Conservation (phyloP, 345 rosid species). For the Heritiera littoralis region DNA sequence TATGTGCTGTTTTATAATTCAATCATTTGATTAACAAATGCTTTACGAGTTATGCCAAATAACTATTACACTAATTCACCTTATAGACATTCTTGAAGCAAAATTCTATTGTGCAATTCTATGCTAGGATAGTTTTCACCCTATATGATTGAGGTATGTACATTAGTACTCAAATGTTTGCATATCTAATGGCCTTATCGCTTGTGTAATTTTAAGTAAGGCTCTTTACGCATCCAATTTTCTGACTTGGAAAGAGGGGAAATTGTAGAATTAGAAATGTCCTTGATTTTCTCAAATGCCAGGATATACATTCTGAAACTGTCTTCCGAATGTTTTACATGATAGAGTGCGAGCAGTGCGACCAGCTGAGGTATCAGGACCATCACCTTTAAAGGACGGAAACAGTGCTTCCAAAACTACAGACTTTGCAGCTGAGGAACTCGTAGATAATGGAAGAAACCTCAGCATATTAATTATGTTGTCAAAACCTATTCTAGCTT, state of each 20-base stretch:
- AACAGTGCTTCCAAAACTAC: slow-evolving; percentile 8
- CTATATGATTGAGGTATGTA: neutral
- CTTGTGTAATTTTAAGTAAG: neutral
- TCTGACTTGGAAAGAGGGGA: neutral
- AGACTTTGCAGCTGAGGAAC: slow-evolving; percentile 24
- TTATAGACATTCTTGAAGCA: neutral
- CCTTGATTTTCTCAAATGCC: neutral
- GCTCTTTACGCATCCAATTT: neutral
- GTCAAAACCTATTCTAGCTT: slow-evolving; percentile 75
- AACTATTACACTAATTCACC: neutral
- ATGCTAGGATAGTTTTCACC: neutral
- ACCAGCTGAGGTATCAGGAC: slow-evolving; percentile 55
- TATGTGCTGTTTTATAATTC: too few species aligned
- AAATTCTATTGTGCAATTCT: neutral
- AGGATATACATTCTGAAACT: neutral
- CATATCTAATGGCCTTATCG: neutral
- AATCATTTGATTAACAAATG: too few species aligned
- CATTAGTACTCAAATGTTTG: neutral
- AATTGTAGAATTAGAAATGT: too few species aligned
- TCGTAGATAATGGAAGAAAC: slow-evolving; percentile 31
- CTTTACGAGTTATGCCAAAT: too few species aligned
- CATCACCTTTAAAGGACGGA: slow-evolving; percentile 24
- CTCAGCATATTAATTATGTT: slow-evolving; percentile 61
- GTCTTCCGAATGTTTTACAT: neutral
- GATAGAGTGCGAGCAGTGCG: slow-evolving; percentile 48